phyloP scores from a whole-genome alignment of 139 green algal genomes.

The Coccomyxa sp. region DNA sequence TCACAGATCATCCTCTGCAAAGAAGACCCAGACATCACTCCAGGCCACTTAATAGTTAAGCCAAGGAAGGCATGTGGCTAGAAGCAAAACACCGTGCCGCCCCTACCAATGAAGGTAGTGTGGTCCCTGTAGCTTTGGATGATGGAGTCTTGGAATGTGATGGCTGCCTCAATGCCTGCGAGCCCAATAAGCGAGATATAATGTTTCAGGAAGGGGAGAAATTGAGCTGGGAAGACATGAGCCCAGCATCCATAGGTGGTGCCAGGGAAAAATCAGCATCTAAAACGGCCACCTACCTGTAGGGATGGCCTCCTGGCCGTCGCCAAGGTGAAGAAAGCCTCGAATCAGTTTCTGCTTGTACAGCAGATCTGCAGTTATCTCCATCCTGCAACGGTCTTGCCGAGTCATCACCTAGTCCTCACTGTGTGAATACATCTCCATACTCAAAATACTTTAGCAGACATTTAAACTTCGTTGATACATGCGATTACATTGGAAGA shows the following conservation, averaged over 20 bases:
- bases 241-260: background rate
- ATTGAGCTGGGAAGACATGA: background rate
- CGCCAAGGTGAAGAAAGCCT: constrained; percentile 95
- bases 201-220: background rate
- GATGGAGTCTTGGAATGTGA: constrained; percentile 86
- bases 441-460: too few species aligned
- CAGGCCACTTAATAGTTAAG: too few species aligned
- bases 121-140: constrained; percentile 98
- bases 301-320: constrained; percentile 95
- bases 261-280: background rate
- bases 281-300: background rate
- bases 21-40: too few species aligned
- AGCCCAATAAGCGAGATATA: constrained; percentile 5
- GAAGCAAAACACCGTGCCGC: background rate
- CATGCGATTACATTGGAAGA: background rate
- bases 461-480: background rate
- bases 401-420: background rate
- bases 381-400: background rate
- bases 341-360: constrained; percentile 95
- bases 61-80: background rate
- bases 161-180: constrained; percentile 85
- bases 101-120: constrained; percentile 40
- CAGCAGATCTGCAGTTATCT: constrained; percentile 69
- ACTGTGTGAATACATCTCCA: background rate
- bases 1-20: too few species aligned